Conservation (phyloP, 139 green algal genomes). For the Chlamydomonas sp. region DNA sequence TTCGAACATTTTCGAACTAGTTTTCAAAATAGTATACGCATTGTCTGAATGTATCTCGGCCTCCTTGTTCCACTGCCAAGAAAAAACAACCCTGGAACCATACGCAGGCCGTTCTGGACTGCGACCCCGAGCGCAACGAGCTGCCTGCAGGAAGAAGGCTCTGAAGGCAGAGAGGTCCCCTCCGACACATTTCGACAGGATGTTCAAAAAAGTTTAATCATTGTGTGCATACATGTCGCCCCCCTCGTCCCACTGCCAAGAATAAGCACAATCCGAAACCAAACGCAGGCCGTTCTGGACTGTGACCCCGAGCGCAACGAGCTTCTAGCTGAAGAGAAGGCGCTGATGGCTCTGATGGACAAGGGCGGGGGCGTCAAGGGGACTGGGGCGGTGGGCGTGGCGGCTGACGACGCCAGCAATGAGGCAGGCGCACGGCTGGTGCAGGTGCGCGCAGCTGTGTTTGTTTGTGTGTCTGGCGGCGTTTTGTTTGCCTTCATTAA, state of each 20-base stretch:
- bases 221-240: too few species aligned
- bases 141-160: conserved; percentile 67
- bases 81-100: not conserved
- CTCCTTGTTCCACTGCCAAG: not conserved
- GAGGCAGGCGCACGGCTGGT: conserved; percentile 8
- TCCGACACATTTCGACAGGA: too few species aligned
- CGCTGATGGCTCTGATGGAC: conserved; percentile 42
- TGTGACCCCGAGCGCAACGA: conserved; percentile 68
- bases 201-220: too few species aligned
- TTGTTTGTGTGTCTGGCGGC: too few species aligned
- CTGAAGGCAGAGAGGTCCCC: too few species aligned
- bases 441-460: not conserved
- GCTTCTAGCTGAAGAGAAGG: conserved; percentile 65
- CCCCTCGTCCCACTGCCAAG: not conserved
- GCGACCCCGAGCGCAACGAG: conserved; percentile 63
- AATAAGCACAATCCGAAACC: not conserved
- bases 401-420: not conserved
- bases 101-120: conserved; percentile 58
- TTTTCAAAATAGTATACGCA: too few species aligned
- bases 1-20: too few species aligned
- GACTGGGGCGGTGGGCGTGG: not conserved
- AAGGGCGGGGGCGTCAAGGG: too few species aligned
- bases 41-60: too few species aligned
- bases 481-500: too few species aligned
- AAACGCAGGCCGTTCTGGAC: conserved; percentile 54